Conservation (phyloP, 345 rosid species). For the Lepidium sativum region DNA sequence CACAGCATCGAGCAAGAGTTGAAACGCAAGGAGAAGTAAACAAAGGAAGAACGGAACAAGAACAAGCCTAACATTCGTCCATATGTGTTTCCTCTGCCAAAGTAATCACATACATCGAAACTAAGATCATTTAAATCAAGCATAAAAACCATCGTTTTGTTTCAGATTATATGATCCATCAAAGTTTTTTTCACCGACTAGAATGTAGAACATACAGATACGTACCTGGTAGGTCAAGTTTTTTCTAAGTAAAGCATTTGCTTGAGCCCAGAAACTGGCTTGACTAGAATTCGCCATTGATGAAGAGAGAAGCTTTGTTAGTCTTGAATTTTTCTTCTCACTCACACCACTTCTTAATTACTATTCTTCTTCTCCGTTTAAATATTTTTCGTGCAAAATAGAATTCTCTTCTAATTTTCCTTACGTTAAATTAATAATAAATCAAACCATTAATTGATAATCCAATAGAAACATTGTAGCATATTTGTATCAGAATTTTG, state of each 20-base stretch:
- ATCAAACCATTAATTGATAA: not conserved
- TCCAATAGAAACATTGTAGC: not conserved
- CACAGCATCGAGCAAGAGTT: slow-evolving; percentile 29
- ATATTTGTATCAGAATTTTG: not conserved
- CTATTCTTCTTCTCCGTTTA: not conserved
- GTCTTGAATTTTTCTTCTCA: not conserved
- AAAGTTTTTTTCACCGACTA: not conserved
- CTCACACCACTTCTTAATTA: not conserved
- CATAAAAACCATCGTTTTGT: not conserved
- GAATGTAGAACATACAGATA: not conserved
- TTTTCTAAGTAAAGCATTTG: slow-evolving; percentile 74
- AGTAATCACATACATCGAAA: not conserved
- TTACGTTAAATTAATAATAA: not conserved
- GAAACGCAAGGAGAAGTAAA: slow-evolving; percentile 45
- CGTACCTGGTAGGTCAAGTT: slow-evolving; percentile 77
- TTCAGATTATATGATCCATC: too few species aligned
- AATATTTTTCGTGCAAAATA: not conserved
- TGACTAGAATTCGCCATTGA: slow-evolving; percentile 46
- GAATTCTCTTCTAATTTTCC: not conserved
- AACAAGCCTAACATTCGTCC: slow-evolving; percentile 67
- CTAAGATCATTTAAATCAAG: not conserved
- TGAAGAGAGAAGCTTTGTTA: slow-evolving; percentile 2
- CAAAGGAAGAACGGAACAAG: slow-evolving; percentile 66
- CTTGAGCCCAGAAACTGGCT: slow-evolving; percentile 61
- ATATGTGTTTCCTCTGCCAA: slow-evolving; percentile 57